These are phyloP conservation scores for Inosperma sp. DNA, from an alignment of 768 basidiomycete species.

Conservation along the genomic window DNA sequence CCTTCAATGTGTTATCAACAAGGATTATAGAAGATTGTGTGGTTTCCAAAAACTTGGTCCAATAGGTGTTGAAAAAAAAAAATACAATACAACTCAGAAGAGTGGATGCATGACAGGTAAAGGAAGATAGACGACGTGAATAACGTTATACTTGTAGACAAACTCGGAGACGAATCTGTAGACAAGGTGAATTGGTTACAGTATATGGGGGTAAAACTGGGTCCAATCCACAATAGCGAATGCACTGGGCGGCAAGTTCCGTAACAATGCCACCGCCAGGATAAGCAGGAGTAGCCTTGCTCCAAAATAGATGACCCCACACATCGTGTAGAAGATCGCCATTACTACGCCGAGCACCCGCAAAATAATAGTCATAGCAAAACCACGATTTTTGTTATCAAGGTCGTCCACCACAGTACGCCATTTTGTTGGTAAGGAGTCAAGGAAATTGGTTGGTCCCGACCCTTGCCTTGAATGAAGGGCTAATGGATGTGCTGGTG, in stretches of 20 bases:
- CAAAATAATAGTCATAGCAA: not conserved
- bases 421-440: not conserved
- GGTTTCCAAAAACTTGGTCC: too few species aligned
- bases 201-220: slow-evolving; percentile 1
- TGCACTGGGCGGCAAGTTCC: not conserved
- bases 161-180: too few species aligned
- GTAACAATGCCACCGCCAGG: not conserved
- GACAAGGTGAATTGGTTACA: too few species aligned
- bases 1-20: too few species aligned
- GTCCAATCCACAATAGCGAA: not conserved
- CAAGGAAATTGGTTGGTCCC: not conserved
- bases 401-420: not conserved
- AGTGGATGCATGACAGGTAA: too few species aligned
- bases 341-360: not conserved
- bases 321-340: not conserved
- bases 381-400: not conserved
- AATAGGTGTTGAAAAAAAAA: too few species aligned
- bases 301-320: not conserved
- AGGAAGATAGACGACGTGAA: too few species aligned
- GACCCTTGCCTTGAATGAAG: not conserved
- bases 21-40: too few species aligned
- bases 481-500: not conserved
- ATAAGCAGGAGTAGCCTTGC: not conserved
- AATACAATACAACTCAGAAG: too few species aligned
- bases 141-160: too few species aligned